These are phyloP conservation scores for Begonia masoniana DNA, from an alignment of 306 rosid genomes.

Conservation along the genomic window DNA sequence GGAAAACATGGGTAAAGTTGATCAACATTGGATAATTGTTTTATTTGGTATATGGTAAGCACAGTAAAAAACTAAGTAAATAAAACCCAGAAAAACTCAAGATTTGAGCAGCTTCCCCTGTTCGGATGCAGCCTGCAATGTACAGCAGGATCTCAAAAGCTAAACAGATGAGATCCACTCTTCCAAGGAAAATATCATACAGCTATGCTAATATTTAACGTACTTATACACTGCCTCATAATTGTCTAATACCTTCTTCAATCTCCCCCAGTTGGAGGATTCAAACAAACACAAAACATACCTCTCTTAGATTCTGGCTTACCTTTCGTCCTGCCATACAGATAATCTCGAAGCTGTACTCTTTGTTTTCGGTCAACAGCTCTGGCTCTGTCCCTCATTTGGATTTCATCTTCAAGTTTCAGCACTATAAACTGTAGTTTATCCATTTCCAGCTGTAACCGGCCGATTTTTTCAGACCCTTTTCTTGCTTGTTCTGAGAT, in stretches of 20 bases:
- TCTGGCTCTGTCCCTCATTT: constrained; percentile 41
- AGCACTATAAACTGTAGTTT: constrained; percentile 68
- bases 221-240: constrained; percentile 15
- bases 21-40: too few species aligned
- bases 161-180: constrained; percentile 9
- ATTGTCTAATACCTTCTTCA: constrained; percentile 20
- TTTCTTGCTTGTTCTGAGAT: constrained; percentile 57
- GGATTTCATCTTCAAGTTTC: constrained; percentile 59
- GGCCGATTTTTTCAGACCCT: constrained; percentile 76
- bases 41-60: too few species aligned
- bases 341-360: constrained; percentile 70
- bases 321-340: constrained; percentile 42
- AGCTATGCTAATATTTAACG: constrained; percentile 16
- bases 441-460: constrained; percentile 78
- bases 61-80: too few species aligned
- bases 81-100: not conserved
- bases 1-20: too few species aligned
- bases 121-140: constrained; percentile 10
- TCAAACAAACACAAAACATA: constrained; percentile 64
- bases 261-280: constrained; percentile 67
- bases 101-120: constrained; percentile 11
- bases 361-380: constrained; percentile 40
- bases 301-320: constrained; percentile 37
- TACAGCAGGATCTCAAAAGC: constrained; percentile 12
- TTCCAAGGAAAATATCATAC: constrained; percentile 21